Evolutionary conservation across 1,284 basidiomycete genomes (phyloP).

Genomic region (Stygiomarasmius scandens): DNA sequence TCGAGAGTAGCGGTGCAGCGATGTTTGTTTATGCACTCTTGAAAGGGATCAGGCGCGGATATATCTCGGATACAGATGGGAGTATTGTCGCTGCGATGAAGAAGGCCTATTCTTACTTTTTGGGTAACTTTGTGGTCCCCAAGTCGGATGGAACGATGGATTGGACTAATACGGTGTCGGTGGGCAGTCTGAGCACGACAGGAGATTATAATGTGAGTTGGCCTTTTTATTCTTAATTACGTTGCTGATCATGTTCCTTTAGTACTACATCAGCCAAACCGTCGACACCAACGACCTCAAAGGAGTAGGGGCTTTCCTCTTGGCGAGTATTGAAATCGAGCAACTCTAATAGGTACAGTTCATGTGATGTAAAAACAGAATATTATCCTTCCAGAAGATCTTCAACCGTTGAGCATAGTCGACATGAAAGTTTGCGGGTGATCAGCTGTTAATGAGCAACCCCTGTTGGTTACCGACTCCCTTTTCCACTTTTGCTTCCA

Average conservation of each 20-base stretch:
- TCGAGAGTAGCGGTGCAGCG: conserved; percentile 49
- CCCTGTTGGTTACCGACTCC: too few species aligned
- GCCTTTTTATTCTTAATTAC: conserved; percentile 4
- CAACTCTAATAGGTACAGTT: conserved; percentile 21
- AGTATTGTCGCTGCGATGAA: conserved; percentile 38
- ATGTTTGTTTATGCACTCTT: conserved; percentile 53
- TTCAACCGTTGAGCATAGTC: too few species aligned
- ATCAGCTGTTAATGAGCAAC: too few species aligned
- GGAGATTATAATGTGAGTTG: conserved; percentile 43
- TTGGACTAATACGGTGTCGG: conserved; percentile 49
- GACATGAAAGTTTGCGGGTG: too few species aligned
- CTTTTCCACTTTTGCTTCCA: too few species aligned
- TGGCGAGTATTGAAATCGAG: conserved; percentile 52
- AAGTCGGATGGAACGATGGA: conserved; percentile 47
- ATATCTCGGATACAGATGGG: conserved; percentile 40
- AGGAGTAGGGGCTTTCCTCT: conserved; percentile 47
- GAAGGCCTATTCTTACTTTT: conserved; percentile 47
- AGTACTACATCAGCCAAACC: conserved; percentile 47
- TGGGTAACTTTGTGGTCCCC: conserved; percentile 42
- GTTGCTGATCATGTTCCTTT: neutral
- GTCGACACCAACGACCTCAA: conserved; percentile 48
- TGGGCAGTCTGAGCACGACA: conserved; percentile 43
- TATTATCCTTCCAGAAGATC: too few species aligned
- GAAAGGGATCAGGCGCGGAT: conserved; percentile 46
- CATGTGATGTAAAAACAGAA: neutral